phyloP scores from a whole-genome alignment of 352 stramenopile genomes.

The Hyaloperonospora arabidopsidis region DNA sequence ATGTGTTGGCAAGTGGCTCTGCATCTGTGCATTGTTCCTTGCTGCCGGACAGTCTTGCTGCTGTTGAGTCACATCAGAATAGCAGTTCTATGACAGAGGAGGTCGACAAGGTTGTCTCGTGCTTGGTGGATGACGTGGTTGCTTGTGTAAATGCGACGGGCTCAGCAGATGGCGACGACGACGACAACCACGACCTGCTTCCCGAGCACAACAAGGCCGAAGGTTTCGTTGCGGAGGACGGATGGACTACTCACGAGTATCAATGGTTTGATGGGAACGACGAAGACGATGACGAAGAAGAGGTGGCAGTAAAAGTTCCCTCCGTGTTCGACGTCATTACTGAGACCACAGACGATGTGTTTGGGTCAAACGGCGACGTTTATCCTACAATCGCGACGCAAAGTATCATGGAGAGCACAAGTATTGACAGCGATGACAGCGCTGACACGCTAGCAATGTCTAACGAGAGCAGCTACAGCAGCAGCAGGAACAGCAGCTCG shows the following conservation, averaged over 20 bases:
- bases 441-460: constrained; percentile 20
- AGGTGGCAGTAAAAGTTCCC: constrained; percentile 9
- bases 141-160: constrained; percentile 2
- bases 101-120: constrained; percentile 10
- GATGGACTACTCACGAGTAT: constrained; percentile 16
- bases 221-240: constrained; percentile 10
- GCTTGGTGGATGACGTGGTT: constrained; percentile 10
- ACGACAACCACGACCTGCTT: constrained; percentile 17
- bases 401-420: constrained; percentile 3
- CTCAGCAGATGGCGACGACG: constrained; percentile 8
- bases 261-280: constrained; percentile 40
- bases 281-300: constrained; percentile 21
- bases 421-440: constrained; percentile 26
- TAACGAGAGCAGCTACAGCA: constrained; percentile 20
- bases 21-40: not conserved
- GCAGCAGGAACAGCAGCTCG: constrained; percentile 19
- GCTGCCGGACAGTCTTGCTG: not conserved
- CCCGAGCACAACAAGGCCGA: constrained; percentile 10
- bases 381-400: constrained; percentile 8
- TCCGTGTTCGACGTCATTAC: constrained; percentile 14
- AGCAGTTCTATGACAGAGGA: constrained; percentile 2
- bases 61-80: not conserved
- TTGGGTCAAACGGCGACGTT: constrained; percentile 14
- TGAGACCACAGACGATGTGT: constrained; percentile 25
- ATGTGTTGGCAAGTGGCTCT: not conserved